These are phyloP conservation scores for Chaetomium fimeti DNA, from an alignment of 495 filamentous ascomycete genomes.

Conservation along the genomic window DNA sequence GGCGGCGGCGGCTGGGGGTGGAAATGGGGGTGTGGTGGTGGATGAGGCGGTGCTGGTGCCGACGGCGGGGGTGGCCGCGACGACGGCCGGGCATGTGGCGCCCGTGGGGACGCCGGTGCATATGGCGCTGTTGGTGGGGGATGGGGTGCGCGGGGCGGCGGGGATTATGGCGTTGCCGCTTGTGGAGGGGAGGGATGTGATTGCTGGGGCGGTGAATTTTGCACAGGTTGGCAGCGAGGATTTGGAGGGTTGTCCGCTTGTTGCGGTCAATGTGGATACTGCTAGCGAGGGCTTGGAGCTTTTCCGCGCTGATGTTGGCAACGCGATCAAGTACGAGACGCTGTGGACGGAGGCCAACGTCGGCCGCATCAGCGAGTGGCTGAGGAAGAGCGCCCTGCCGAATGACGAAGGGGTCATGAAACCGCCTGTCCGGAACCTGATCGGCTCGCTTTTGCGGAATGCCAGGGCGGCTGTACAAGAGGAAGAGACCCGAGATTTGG, in stretches of 20 bases:
- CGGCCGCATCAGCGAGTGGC: constrained; percentile 64
- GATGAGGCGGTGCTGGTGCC: constrained; percentile 69
- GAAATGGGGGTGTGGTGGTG: constrained; percentile 15
- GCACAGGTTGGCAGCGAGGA: constrained; percentile 38
- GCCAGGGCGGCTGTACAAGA: constrained; percentile 54
- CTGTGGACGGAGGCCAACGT: constrained; percentile 71
- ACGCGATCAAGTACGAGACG: constrained; percentile 67
- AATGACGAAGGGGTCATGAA: constrained; percentile 50
- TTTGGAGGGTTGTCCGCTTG: constrained; percentile 36
- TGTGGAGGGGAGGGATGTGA: constrained; percentile 36
- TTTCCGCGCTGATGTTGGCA: constrained; percentile 65
- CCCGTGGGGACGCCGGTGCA: constrained; percentile 82
- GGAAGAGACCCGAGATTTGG: constrained; percentile 47
- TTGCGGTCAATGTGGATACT: constrained; percentile 41
- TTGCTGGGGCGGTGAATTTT: constrained; percentile 46
- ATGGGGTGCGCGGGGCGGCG: constrained; percentile 55
- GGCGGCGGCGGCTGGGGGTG: constrained; percentile 16
- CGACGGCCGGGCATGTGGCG: constrained; percentile 57
- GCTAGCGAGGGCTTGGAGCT: constrained; percentile 58
- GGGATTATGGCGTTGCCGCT: constrained; percentile 41
- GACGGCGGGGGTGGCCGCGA: constrained; percentile 63
- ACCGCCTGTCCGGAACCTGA: constrained; percentile 60
- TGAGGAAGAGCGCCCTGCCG: constrained; percentile 52
- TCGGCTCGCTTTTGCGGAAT: constrained; percentile 63
- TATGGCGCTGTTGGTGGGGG: constrained; percentile 69